Base-by-base conservation (phyloP, 2,329 filamentous ascomycete genomes). In the Apiospora pterosperma region DNA sequence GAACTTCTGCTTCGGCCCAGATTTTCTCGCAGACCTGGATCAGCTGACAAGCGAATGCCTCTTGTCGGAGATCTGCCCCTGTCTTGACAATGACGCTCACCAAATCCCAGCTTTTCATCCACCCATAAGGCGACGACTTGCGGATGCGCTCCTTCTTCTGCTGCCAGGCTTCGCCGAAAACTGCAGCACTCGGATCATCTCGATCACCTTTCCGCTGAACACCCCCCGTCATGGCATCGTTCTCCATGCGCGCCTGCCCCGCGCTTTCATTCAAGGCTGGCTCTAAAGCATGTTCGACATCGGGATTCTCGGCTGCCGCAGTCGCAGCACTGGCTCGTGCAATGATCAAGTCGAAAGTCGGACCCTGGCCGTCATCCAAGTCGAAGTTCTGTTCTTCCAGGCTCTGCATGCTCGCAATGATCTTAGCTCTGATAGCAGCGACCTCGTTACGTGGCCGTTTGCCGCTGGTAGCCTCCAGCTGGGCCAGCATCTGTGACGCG, bases 91-190 rank as follows among this genome's bases (percentile, higher is more conserved):
- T 96, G 66, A 96, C 92, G 73, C 91, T 94, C 67, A 96, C 84
- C 28, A 96, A 83, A 72, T 96, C 92, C 92, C 92, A 96, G 73
- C 93, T 95, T 79, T 92, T 92, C 89, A 93, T 92, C 88, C 91
- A 93, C 11, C 92, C 92, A 73, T 94, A 96, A 0, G 92, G 92
- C 0, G 92, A 95, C 1, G 91, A 91, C 71, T 91, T 90, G 67
- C 92, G 86, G 74, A 96, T 93, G 23, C 92, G 90, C 76, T 95
- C 92, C 72, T 91, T 92, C 77, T 96, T 96, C 63, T 89, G 85
- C 70, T 90, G 88, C 92, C 92, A 96, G 23, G 92, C 92, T 77
- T 96, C 92, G 65, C 92, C 92, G 76, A 96, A 95, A 5, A 92
- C 92, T 11, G 92, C 92, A 39, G 92, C 92, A 72, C 91, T 94